Evolutionary conservation across 1,284 basidiomycete genomes (phyloP), one percentile per base, ranked within the genome.

Genomic region (Sporisorium graminicola): DNA sequence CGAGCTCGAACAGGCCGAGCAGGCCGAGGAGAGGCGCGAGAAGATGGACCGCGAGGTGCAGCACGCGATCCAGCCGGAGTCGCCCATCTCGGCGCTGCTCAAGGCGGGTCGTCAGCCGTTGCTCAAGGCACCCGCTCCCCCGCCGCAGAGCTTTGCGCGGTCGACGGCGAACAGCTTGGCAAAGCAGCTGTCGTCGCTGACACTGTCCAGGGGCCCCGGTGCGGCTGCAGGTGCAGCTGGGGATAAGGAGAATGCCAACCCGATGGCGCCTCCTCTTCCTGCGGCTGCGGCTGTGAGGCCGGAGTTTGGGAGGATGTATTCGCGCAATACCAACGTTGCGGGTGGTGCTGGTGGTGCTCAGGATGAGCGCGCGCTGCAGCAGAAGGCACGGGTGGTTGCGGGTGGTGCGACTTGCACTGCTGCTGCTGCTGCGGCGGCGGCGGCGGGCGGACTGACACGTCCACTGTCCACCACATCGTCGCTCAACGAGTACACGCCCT

Each of bases 51-150:
- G 92, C 82, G 95, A 98, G 86, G 96, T 97, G 90, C 91, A 94
- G 87, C 92, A 92, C 79, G 97, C 95, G 2, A 93, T 98, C 4
- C 93, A 95, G 84, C 97, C 96, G 5, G 94, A 94, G 56, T 93
- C 92, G 75, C 96, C 97, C 0, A 96, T 99, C 69, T 94, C 94
- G 22, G 94, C 93, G 6, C 88, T 99, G 58, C 90, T 99, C 81
- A 87, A 88, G 82, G 80, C 81, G 16, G 79, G 82, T 46, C 64
- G 79, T 27, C 81, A 83, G 61, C 81, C 82, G 26, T 65, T 84
- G 2, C 64, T 83, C 65, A 84, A 82, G 67, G 79, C 75, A 14
- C 65, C 73, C 8, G 52, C 64, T 16, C 67, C 47, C 5, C 64
- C 59, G n/a, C 65, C 63, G 26, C 75, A 66, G 49, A 61, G 54